These are phyloP conservation scores for Sugiyamaella smithiae DNA, from an alignment of 805 yeast genomes.

Conservation along the genomic window DNA sequence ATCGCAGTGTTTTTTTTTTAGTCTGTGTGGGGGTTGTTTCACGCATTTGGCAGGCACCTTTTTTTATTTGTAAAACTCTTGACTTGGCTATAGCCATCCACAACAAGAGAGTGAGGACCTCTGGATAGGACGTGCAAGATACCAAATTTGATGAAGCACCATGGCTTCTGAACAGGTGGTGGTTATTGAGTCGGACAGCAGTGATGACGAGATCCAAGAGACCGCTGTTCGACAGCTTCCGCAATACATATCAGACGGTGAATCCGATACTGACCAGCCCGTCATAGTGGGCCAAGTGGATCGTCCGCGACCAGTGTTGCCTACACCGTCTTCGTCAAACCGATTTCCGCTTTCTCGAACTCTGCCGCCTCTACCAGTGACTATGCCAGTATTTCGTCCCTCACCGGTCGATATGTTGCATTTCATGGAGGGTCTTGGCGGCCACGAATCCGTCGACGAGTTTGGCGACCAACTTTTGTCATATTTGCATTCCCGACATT, in stretches of 20 bases:
- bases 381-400: background rate
- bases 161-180: no score
- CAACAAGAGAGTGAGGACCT: no score
- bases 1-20: no score
- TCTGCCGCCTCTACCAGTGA: background rate
- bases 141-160: no score
- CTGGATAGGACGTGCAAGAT: no score
- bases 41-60: background rate
- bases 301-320: background rate
- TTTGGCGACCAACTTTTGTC: slow-evolving; percentile 2
- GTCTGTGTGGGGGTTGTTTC: background rate
- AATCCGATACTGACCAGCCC: slow-evolving; percentile 2
- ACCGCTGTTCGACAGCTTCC: background rate
- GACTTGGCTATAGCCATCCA: no score
- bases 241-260: background rate
- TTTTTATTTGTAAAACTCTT: no score
- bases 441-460: background rate
- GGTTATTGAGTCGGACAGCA: background rate
- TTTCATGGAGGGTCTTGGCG: background rate
- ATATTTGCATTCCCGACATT: background rate
- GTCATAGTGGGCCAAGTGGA: background rate
- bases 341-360: background rate
- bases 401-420: background rate
- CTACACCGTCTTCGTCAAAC: background rate
- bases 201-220: slow-evolving; percentile 1